These are phyloP conservation scores for Apiospora saccharicola DNA, from an alignment of 2,329 filamentous ascomycete species.

Conservation along the genomic window DNA sequence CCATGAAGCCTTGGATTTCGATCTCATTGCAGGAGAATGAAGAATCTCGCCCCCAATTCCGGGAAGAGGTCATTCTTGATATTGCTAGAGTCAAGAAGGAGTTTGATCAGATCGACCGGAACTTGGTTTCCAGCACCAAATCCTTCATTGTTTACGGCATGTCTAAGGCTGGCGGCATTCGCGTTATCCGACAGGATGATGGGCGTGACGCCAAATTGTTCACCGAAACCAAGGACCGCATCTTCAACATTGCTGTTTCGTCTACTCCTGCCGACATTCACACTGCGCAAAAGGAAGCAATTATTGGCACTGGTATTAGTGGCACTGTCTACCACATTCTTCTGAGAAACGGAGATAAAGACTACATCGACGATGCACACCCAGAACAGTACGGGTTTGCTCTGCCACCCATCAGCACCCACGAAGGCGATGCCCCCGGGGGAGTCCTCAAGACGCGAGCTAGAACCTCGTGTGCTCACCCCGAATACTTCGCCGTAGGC, in stretches of 20 bases:
- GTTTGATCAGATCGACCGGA: constrained; percentile 96
- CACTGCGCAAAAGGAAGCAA: constrained; percentile 73
- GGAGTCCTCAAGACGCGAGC: constrained; percentile 96
- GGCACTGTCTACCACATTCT: constrained; percentile 97
- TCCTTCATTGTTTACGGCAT: constrained; percentile 95
- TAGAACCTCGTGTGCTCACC: constrained; percentile 85
- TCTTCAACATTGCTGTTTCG: constrained; percentile 92
- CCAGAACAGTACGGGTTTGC: constrained; percentile 88
- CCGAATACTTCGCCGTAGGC: constrained; percentile 93
- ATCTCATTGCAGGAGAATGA: constrained; percentile 74
- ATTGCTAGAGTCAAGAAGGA: constrained; percentile 96
- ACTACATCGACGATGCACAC: constrained; percentile 79
- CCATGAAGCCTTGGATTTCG: constrained; percentile 94
- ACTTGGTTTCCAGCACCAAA: constrained; percentile 86
- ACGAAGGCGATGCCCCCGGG: constrained; percentile 89
- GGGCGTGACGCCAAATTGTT: constrained; percentile 93
- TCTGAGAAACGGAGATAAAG: constrained; percentile 78
- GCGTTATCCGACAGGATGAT: constrained; percentile 93
- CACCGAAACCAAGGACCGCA: constrained; percentile 87
- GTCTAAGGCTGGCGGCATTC: constrained; percentile 89
- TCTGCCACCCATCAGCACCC: constrained; percentile 83
- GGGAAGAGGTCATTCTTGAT: constrained; percentile 84
- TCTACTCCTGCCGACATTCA: constrained; percentile 66
- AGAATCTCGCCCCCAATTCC: constrained; percentile 69
- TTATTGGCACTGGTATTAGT: constrained; percentile 92